A percentile compares a stretch with the other conserved stretches of the same genome.
These are phyloP conservation scores for Candida methanosorbosa DNA, from an alignment of 805 yeast species.

Conservation along the genomic window DNA sequence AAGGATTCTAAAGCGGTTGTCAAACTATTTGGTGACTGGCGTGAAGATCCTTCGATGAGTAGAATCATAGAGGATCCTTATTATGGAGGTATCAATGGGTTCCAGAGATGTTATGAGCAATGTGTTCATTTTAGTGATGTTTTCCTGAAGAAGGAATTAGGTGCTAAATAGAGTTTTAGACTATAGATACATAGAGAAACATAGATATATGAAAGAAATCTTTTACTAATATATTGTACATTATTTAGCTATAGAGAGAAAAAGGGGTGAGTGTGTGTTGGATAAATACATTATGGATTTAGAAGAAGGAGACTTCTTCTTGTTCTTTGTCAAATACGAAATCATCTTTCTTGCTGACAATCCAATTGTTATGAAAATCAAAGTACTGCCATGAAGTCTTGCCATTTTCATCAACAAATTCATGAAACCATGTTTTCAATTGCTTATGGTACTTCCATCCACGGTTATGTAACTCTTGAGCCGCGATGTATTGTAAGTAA, in stretches of 20 bases:
- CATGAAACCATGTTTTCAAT: constrained; percentile 71
- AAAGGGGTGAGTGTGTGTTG: too few species aligned
- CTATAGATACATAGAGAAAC: too few species aligned
- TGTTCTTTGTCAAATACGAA: constrained; percentile 25
- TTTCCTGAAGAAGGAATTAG: constrained; percentile 45
- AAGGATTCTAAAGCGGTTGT: constrained; percentile 39
- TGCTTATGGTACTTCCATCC: constrained; percentile 78
- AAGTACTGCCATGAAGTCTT: constrained; percentile 59
- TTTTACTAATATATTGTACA: too few species aligned
- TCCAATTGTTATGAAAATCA: constrained; percentile 52
- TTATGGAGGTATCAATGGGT: constrained; percentile 81
- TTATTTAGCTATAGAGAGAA: too few species aligned
- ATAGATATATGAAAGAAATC: too few species aligned
- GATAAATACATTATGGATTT: too few species aligned
- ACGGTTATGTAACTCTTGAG: constrained; percentile 66
- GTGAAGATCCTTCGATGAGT: constrained; percentile 38
- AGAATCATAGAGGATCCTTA: constrained; percentile 82
- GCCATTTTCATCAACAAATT: constrained; percentile 3
- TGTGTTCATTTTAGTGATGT: constrained; percentile 66
- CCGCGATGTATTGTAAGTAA: constrained; percentile 67
- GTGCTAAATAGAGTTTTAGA: neutral
- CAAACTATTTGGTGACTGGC: constrained; percentile 76
- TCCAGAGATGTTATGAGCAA: constrained; percentile 72
- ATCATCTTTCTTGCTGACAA: constrained; percentile 33
- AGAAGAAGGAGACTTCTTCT: too few species aligned